phyloP scores from a whole-genome alignment of 768 basidiomycete species.

The Psilocybe sp. region DNA sequence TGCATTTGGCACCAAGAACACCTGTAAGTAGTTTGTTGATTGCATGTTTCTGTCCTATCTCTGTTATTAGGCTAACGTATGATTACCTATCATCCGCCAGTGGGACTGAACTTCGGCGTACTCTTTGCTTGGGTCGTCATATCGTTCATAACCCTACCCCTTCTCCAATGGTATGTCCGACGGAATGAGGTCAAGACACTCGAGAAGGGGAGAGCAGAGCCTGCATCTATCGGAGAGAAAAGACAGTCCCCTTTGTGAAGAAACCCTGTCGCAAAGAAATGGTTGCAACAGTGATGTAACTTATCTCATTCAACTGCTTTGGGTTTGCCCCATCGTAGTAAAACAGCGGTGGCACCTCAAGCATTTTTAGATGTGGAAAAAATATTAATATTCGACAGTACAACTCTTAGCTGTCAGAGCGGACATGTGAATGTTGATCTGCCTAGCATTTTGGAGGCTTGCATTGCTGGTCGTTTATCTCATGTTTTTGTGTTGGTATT shows the following conservation, averaged over 20 bases:
- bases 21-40: slow-evolving; percentile 36
- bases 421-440: no score
- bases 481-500: no score
- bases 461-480: no score
- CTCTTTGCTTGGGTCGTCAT: slow-evolving; percentile 53
- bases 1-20: slow-evolving; percentile 63
- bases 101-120: slow-evolving; percentile 62
- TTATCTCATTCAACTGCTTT: no score
- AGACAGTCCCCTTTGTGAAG: not conserved
- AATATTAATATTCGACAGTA: no score
- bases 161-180: slow-evolving; percentile 44
- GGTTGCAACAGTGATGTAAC: no score
- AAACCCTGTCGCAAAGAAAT: no score
- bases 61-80: not conserved
- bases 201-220: not conserved
- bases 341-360: no score
- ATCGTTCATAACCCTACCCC: slow-evolving; percentile 50
- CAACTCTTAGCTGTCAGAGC: no score
- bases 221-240: not conserved
- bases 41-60: not conserved
- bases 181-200: slow-evolving; percentile 14
- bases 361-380: no score
- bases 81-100: slow-evolving; percentile 25
- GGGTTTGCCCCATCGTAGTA: no score
- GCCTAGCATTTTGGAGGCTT: no score